Evolutionary conservation across 805 yeast genomes (phyloP), one percentile per base, ranked within the genome.

Genomic region (Nakazawaea molendinolei): DNA sequence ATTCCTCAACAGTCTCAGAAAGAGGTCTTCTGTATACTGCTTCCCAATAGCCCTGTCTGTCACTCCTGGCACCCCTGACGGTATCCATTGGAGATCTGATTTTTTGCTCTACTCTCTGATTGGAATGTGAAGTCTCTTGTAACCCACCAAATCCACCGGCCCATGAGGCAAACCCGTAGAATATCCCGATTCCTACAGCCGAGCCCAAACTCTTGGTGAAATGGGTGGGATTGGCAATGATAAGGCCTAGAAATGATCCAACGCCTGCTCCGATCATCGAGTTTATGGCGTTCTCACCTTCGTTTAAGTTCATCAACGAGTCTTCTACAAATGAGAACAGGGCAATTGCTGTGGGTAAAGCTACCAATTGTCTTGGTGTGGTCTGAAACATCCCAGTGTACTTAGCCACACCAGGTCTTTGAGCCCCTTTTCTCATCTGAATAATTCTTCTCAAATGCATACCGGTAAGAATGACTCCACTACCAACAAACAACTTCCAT

Each of bases 21-120:
- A 85, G 61, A 13, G 95, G 95, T 51, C 84, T 74, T 67, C 95
- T 79, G 63, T 77, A 74, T 54, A 76, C 74, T 24, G 79, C 78
- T 45, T 84, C 90, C 87, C 87, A 86, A 61, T 83, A 82, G 25
- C 78, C 78, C 52, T 74, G 79, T 39, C 54, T 63, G 42, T 59
- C 57, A 29, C 59, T 58, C 17, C 52, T 46, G 1, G 23, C 32
- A 9, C 33, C 38, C 4, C 18, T 23, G 3, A 16, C 29, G 15
- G 40, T 24, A n/a, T 40, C 41, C 48, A 59, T 44, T 61, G 58
- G 59, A 58, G 67, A 67, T 27, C 60, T 52, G 23, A 58, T 62
- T 46, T 59, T 61, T 24, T 56, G 65, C 28, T 55, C 57, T 40
- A 63, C 58, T 43, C 44, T 52, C 52, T 54, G 59, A 51, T 64